Percentiles rank a stretch among this genome's conserved stretches.
phyloP scores from a whole-genome alignment of 2,329 filamentous ascomycete species.

The Beauveria bassiana region DNA sequence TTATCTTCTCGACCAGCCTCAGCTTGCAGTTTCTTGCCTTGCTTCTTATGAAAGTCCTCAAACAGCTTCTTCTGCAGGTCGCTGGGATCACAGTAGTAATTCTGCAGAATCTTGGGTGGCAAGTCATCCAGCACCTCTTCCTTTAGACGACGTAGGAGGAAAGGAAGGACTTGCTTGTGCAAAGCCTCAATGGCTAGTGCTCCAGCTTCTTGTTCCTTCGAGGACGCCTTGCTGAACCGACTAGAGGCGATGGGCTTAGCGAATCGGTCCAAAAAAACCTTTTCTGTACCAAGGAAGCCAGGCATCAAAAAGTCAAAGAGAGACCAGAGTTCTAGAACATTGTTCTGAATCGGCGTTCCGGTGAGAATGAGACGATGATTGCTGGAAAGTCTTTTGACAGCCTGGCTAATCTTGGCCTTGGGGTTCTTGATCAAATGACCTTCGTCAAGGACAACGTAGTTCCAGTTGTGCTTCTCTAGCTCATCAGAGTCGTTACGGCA shows the following conservation, averaged over 20 bases:
- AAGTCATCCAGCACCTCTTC: constrained; percentile 95
- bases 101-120: constrained; percentile 96
- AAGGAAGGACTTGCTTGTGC: constrained; percentile 95
- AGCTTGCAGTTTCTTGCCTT: constrained; percentile 78
- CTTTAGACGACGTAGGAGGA: constrained; percentile 90
- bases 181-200: constrained; percentile 95
- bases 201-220: constrained; percentile 95
- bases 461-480: constrained; percentile 80
- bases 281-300: constrained; percentile 87
- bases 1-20: constrained; percentile 82
- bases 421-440: constrained; percentile 99
- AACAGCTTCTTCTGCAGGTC: constrained; percentile 93
- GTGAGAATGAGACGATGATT: constrained; percentile 96
- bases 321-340: constrained; percentile 94
- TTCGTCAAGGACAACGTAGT: constrained; percentile 95
- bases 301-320: constrained; percentile 99
- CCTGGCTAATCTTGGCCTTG: constrained; percentile 88
- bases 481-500: constrained; percentile 92
- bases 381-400: constrained; percentile 81
- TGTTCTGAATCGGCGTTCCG: constrained; percentile 96
- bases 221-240: constrained; percentile 92
- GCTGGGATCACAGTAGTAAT: constrained; percentile 97
- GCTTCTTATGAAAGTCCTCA: constrained; percentile 91
- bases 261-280: constrained; percentile 93
- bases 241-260: constrained; percentile 92